These are phyloP conservation scores for Monilinia vaccinii-corymbosi DNA, from an alignment of 2,329 filamentous ascomycete species.

Conservation along the genomic window DNA sequence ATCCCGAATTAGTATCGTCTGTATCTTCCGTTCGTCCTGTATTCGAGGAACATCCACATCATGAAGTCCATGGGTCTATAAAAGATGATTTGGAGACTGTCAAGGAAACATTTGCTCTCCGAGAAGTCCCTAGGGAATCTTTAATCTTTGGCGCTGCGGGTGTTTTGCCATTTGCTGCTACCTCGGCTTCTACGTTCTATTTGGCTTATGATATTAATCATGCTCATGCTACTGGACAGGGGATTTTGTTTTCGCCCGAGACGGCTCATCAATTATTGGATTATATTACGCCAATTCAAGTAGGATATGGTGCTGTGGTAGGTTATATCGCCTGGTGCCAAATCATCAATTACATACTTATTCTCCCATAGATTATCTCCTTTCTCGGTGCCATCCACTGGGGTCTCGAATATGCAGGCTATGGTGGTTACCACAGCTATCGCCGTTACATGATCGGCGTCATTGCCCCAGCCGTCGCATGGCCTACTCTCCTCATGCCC, in stretches of 20 bases:
- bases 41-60: conserved; percentile 32
- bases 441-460: conserved; percentile 79
- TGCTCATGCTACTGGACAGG: conserved; percentile 48
- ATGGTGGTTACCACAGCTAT: conserved; percentile 57
- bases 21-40: conserved; percentile 47
- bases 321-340: conserved; percentile 28
- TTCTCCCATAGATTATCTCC: conserved; percentile 60
- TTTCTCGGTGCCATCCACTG: conserved; percentile 91
- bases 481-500: conserved; percentile 81
- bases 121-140: conserved; percentile 56
- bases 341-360: conserved; percentile 8
- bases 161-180: conserved; percentile 76
- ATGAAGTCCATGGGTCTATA: conserved; percentile 40
- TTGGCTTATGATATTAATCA: conserved; percentile 77
- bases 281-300: conserved; percentile 74
- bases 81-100: conserved; percentile 52
- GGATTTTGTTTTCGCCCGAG: conserved; percentile 55
- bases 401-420: conserved; percentile 78
- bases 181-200: conserved; percentile 73
- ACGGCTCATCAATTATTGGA: conserved; percentile 64
- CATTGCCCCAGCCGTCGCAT: conserved; percentile 69
- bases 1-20: conserved; percentile 51
- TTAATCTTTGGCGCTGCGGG: conserved; percentile 64
- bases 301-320: conserved; percentile 82
- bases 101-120: conserved; percentile 59